These are phyloP conservation scores for Kodamaea kakaduensis DNA, from an alignment of 805 yeast genomes.

Conservation along the genomic window DNA sequence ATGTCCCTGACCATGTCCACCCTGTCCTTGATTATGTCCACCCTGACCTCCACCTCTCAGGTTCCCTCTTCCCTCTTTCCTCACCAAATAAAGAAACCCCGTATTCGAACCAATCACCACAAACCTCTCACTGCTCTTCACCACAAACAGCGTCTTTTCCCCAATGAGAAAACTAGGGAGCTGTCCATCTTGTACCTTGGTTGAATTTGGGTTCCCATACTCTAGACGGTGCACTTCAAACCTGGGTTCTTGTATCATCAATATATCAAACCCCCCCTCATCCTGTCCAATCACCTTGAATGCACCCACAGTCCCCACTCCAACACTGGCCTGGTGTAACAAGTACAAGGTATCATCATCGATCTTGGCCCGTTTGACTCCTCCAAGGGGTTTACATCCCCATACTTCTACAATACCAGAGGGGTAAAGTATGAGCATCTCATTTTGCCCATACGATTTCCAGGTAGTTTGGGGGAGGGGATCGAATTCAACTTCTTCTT, in stretches of 20 bases:
- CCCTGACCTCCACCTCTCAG: too few relatives aligned
- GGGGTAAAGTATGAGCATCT: slow-evolving; percentile 26
- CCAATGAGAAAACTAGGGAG: slow-evolving; percentile 1
- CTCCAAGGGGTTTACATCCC: slow-evolving; percentile 28
- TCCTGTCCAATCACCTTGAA: too few relatives aligned
- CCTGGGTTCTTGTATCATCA: not conserved
- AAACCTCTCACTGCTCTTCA: slow-evolving; percentile 21
- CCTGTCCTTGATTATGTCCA: too few relatives aligned
- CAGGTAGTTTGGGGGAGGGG: too few relatives aligned
- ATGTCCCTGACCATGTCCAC: too few relatives aligned
- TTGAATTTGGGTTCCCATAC: too few relatives aligned
- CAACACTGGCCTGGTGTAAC: slow-evolving; percentile 10
- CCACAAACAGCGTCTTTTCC: slow-evolving; percentile 7
- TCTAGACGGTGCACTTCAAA: slow-evolving; percentile 2
- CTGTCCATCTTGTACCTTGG: not conserved
- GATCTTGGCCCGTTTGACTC: slow-evolving; percentile 7
- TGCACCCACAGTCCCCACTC: too few relatives aligned
- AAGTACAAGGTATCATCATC: slow-evolving; percentile 25
- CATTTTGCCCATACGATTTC: slow-evolving; percentile 27
- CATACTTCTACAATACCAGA: slow-evolving; percentile 26
- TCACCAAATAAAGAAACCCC: slow-evolving; percentile 23
- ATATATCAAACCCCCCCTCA: too few relatives aligned
- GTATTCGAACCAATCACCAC: slow-evolving; percentile 19
- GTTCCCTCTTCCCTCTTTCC: slow-evolving; percentile 6
- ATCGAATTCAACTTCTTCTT: too few relatives aligned